phyloP scores from a whole-genome alignment of 108 stramenopile species.

The Conticribra guillardii region DNA sequence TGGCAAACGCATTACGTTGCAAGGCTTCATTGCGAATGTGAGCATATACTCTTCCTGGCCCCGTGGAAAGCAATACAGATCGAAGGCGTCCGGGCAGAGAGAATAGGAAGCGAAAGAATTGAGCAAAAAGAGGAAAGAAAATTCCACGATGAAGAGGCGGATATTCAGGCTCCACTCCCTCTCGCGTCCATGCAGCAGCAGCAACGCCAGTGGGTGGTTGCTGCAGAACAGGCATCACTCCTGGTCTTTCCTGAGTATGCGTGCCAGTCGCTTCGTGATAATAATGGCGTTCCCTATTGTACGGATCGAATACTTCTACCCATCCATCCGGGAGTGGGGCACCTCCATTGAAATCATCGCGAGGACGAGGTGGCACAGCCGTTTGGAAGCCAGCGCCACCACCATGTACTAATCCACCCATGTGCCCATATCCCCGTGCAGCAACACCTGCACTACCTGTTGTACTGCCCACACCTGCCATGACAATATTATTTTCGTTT shows the following conservation, averaged over 20 bases:
- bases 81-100: constrained; percentile 15
- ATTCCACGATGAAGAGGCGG: constrained; percentile 21
- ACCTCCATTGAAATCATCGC: not conserved
- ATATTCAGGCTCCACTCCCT: not conserved
- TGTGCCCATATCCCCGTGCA: too few relatives aligned
- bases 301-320: not conserved
- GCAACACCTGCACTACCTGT: too few relatives aligned
- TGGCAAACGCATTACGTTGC: constrained; percentile 30
- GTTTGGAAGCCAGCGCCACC: too few relatives aligned
- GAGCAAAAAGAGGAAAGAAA: constrained; percentile 19
- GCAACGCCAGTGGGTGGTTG: not conserved
- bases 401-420: too few relatives aligned
- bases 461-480: not conserved
- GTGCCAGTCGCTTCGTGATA: not conserved
- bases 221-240: not conserved
- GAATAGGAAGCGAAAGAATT: not conserved
- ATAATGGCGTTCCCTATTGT: not conserved
- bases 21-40: constrained; percentile 27
- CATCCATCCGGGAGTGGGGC: not conserved
- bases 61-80: constrained; percentile 27
- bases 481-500: not conserved
- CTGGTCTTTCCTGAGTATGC: not conserved
- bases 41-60: constrained; percentile 31
- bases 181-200: not conserved
- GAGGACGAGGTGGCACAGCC: not conserved